Evolutionary conservation across 192 early-diverging fungal species (phyloP).

Genomic region (Rhizophagus prolifer): DNA sequence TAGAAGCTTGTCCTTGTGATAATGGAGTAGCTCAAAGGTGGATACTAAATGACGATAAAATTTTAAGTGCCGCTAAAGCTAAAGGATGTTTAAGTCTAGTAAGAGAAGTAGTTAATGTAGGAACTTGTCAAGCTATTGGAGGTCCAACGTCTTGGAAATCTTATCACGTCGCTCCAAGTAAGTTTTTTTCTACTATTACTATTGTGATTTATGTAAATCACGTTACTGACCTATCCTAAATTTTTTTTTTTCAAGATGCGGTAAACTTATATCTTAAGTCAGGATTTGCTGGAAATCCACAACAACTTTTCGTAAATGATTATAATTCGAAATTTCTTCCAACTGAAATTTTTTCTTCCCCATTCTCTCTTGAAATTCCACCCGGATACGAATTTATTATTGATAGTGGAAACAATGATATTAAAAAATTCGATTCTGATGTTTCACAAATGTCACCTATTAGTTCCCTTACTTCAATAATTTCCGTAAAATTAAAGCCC

Average conservation of each 20-base stretch:
- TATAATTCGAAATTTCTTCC: slow-evolving; percentile 22
- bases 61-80: neutral
- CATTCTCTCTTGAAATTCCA: slow-evolving; percentile 29
- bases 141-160: slow-evolving; percentile 2
- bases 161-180: slow-evolving; percentile 25
- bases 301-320: neutral
- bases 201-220: neutral
- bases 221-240: neutral
- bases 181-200: neutral
- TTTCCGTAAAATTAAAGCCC: slow-evolving; percentile 15
- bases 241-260: slow-evolving; percentile 1
- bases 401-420: neutral
- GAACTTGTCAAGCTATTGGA: neutral
- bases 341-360: neutral
- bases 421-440: neutral
- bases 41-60: neutral
- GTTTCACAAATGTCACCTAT: slow-evolving; percentile 10
- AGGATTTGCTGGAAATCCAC: neutral
- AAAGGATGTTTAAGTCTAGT: slow-evolving; percentile 2
- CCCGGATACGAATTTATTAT: slow-evolving; percentile 27
- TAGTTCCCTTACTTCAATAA: neutral
- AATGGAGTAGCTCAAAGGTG: slow-evolving; percentile 5
- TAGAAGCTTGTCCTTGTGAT: slow-evolving; percentile 23
- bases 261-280: slow-evolving; percentile 11
- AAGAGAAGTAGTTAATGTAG: neutral